Base-by-base conservation (phyloP, 331 rosid species). In the Quercus tomentella region DNA sequence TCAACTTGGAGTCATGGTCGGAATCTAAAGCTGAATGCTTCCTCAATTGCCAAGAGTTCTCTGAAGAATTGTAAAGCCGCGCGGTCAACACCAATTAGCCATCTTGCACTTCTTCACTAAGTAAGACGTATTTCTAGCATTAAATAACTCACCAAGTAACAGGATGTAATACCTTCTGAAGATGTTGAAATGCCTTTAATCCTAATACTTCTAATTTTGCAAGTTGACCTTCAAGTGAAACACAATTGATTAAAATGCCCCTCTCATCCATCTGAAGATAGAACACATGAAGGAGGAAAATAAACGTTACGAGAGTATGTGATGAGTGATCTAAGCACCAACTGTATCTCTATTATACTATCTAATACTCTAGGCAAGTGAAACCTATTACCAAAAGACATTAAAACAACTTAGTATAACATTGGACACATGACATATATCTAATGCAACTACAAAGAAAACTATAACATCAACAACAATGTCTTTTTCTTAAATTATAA, bases 201-300 rank as follows among this genome's bases (percentile, higher is more conserved):
- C 98, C 97, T 81, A 88, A 77, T 41, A 91, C 79, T 77, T 94
- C 97, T 60, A 94, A 69, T 82, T 89, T 94, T 7, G 95, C 96
- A 82, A 91, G 92, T 79, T 87, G 90, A 56, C 97, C 98, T 81
- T 92, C 97, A 62, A 89, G 97, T 22, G 94, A 90, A 80, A 82
- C 55, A 82, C 92, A 92, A 17, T 74, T 73, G 45, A 94, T 74
- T 37, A 72, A 43, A 57, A 71, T 60, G 75, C 87, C 87, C 43
- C 81, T 81, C 81, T 84, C 88, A 62, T 86, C 90, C 92, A 84
- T 89, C 98, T 94, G 83, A 80, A 73, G 25, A 79, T 70, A 45
- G 65, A 33, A 73, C 26, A 76, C 71, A 77, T 70, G 20, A 68
- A 65, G 76, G 30, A 5, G 11, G 41, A 78, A 28, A 55, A 41